phyloP scores from a whole-genome alignment of 208 protist genomes.

The Vickermania ingenoplastis region DNA sequence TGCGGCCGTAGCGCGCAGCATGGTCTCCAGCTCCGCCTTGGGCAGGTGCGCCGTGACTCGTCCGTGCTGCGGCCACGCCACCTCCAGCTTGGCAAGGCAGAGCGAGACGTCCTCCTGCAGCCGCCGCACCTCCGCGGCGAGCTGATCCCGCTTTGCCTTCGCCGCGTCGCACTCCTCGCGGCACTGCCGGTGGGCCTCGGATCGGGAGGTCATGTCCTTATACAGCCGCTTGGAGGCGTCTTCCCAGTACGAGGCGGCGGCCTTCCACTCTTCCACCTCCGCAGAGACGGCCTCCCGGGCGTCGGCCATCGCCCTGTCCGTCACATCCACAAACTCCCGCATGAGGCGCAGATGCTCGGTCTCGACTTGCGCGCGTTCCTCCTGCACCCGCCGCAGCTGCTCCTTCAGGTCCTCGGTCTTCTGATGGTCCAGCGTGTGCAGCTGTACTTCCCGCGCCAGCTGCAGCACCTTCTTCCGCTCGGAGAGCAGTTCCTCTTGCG shows the following conservation, averaged over 20 bases:
- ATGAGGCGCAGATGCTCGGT: slow-evolving; percentile 66
- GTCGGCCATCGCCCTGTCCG: slow-evolving; percentile 48
- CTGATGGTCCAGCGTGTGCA: slow-evolving; percentile 20
- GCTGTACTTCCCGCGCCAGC: slow-evolving; percentile 48
- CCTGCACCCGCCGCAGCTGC: slow-evolving; percentile 25
- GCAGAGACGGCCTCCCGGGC: slow-evolving; percentile 51
- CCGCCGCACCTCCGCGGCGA: slow-evolving; percentile 23
- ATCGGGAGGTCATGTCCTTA: slow-evolving; percentile 75
- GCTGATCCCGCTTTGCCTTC: slow-evolving; percentile 59
- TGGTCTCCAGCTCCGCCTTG: slow-evolving; percentile 30
- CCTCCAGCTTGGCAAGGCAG: slow-evolving; percentile 59
- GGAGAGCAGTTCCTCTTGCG: slow-evolving; percentile 64
- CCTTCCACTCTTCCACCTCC: slow-evolving; percentile 58
- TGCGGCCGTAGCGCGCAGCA: slow-evolving; percentile 20
- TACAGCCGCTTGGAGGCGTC: slow-evolving; percentile 77
- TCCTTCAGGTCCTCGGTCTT: slow-evolving; percentile 39
- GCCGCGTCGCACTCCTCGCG: slow-evolving; percentile 79
- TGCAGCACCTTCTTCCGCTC: slow-evolving; percentile 70
- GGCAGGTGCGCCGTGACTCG: not conserved
- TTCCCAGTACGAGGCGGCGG: slow-evolving; percentile 72
- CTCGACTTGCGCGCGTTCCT: slow-evolving; percentile 45
- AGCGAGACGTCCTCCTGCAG: slow-evolving; percentile 36
- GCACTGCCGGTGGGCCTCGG: slow-evolving; percentile 57
- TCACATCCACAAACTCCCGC: slow-evolving; percentile 63
- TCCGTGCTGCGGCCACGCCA: slow-evolving; percentile 75